Evolutionary conservation across 2,329 filamentous ascomycete species (phyloP).

Genomic region (Pseudomassariella vexata): DNA sequence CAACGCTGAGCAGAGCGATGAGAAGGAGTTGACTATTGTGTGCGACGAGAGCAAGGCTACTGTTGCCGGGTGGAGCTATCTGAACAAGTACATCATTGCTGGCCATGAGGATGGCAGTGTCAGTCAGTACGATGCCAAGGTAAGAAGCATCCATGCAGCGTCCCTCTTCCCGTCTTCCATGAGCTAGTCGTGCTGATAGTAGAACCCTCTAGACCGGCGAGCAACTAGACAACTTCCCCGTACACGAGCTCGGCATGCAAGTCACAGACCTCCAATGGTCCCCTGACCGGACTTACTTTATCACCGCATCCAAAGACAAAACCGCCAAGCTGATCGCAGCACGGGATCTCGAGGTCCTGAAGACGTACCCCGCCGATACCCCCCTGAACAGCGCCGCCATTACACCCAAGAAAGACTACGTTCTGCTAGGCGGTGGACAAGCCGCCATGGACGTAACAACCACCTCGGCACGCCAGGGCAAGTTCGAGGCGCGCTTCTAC

Average conservation of each 20-base stretch:
- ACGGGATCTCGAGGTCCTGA: slow-evolving; percentile 83
- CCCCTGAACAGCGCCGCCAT: slow-evolving; percentile 94
- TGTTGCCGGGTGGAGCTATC: slow-evolving; percentile 92
- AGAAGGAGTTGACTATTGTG: slow-evolving; percentile 79
- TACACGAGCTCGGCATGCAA: slow-evolving; percentile 76
- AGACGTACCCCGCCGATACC: slow-evolving; percentile 88
- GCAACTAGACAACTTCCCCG: slow-evolving; percentile 70
- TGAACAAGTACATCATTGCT: slow-evolving; percentile 93
- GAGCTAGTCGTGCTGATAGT: background rate
- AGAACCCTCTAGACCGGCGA: slow-evolving; percentile 70
- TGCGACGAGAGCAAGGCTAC: slow-evolving; percentile 96
- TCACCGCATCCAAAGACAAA: slow-evolving; percentile 98
- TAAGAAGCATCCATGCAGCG: slow-evolving; percentile 25
- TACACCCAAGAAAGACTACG: slow-evolving; percentile 93
- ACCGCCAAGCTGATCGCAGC: slow-evolving; percentile 79
- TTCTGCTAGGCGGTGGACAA: slow-evolving; percentile 96
- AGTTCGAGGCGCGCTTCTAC: slow-evolving; percentile 99
- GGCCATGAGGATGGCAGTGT: slow-evolving; percentile 95
- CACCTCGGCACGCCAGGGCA: slow-evolving; percentile 88
- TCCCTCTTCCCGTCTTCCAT: background rate
- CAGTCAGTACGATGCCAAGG: slow-evolving; percentile 87
- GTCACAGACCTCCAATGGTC: slow-evolving; percentile 97
- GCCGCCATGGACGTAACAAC: slow-evolving; percentile 98
- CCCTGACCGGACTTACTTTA: slow-evolving; percentile 91
- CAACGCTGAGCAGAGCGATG: slow-evolving; percentile 76